Base-by-base conservation (phyloP, 495 filamentous ascomycete genomes). In the Daldinia grandis region DNA sequence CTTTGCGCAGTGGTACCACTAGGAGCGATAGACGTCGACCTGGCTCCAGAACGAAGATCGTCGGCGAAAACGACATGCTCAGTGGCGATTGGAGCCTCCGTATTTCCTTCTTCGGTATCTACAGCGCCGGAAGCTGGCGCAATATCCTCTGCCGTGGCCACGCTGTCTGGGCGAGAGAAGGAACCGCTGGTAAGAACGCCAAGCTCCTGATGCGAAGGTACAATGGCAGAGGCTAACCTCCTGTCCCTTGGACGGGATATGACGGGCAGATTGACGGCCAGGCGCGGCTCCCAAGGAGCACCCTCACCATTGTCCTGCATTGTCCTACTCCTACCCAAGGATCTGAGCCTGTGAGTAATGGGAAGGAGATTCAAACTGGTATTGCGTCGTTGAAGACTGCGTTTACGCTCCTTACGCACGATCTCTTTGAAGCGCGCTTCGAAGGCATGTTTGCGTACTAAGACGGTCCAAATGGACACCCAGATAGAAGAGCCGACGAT, bases 401-500 rank as follows among this genome's bases (percentile, higher is more conserved):
- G 69, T 64, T 76, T 72, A 14, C 79, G 81, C 61, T 84, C 84
- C 44, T 83, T 81, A 57, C 84, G 78, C 14, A 88, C 84, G 44
- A 92, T 82, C 37, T 82, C 79, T 59, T 86, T 74, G 74, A 94
- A 89, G 58, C 88, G 87, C 9, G 76, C 78, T 76, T 94, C 89
- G 72, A 96, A 96, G 7, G 86, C 89, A 70, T 84, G 84, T 76
- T 88, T 90, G 28, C 93, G 83, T 9, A 91, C 86, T 31, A 88
- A 79, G 12, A 92, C 84, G 0, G 89, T 89, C 71, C 85, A 86
- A 21, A 86, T 84, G 5, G 83, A 86, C 0, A 92, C 90, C 76
- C 87, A 89, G 25, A 92, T 89, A 15, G 89, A 84, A 44, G 90
- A 90, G 4, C 93, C 93, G 14, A 93, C 76, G 55, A 94, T 83